Conservation (phyloP, 208 protist species). For the Trichomonas tenax region DNA sequence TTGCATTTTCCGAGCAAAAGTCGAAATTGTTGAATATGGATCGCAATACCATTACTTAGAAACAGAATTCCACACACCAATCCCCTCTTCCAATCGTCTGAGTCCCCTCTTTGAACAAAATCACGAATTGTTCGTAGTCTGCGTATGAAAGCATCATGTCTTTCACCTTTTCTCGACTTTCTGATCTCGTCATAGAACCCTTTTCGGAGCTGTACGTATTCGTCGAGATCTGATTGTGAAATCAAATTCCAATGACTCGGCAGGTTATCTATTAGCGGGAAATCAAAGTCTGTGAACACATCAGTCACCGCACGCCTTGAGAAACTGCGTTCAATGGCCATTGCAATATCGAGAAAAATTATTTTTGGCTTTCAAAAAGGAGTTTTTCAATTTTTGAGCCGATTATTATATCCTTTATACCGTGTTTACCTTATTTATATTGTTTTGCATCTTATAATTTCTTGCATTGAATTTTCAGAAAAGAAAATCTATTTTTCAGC, state of each 20-base stretch:
- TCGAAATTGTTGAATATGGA: slow-evolving; percentile 7
- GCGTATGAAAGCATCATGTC: neutral
- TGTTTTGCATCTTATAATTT: neutral
- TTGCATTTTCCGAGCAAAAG: slow-evolving; percentile 13
- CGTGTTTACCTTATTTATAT: neutral
- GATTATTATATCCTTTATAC: neutral
- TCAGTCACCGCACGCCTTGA: neutral
- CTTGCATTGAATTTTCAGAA: no score
- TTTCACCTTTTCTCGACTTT: neutral
- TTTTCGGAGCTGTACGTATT: neutral
- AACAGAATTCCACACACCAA: neutral
- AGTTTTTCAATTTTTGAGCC: neutral
- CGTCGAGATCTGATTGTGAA: neutral
- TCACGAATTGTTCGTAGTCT: neutral
- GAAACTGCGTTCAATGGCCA: neutral
- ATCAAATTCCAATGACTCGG: neutral
- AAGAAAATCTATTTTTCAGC: no score
- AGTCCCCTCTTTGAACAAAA: neutral
- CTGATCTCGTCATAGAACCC: neutral
- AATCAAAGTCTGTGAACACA: neutral
- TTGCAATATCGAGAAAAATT: neutral
- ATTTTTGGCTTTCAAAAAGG: neutral
- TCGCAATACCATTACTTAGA: neutral
- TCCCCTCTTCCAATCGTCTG: neutral
- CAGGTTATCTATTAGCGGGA: neutral